Conservation (phyloP, 139 green algal genomes). For the Marvania coccoides region DNA sequence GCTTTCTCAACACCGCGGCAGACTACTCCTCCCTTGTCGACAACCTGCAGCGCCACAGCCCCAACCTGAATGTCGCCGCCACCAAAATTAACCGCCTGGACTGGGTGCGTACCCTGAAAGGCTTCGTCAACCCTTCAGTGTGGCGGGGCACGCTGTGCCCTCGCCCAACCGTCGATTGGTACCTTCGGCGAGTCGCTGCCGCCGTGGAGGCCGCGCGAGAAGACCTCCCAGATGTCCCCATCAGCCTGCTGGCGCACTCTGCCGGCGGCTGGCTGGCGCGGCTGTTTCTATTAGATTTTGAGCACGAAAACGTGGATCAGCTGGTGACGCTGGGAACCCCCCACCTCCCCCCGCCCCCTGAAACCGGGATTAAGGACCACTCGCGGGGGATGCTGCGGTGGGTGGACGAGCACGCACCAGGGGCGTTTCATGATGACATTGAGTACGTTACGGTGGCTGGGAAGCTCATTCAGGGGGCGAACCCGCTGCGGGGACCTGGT, state of each 20-base stretch:
- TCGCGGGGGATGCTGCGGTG: conserved; percentile 37
- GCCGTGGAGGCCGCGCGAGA: conserved; percentile 53
- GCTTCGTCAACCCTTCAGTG: not conserved
- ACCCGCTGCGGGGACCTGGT: conserved; percentile 20
- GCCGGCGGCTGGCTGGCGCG: conserved; percentile 78
- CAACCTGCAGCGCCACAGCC: conserved; percentile 29
- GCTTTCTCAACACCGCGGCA: conserved; percentile 73
- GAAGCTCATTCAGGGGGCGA: conserved; percentile 55
- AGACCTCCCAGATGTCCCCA: conserved; percentile 33
- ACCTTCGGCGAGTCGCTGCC: conserved; percentile 50
- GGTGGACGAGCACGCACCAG: not conserved
- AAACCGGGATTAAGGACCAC: conserved; percentile 76
- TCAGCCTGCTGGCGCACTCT: conserved; percentile 79
- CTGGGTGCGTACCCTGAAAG: conserved; percentile 36
- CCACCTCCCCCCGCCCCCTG: conserved; percentile 28
- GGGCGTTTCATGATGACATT: not conserved
- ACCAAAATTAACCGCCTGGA: conserved; percentile 63
- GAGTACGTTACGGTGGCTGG: conserved; percentile 72
- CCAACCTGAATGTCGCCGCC: conserved; percentile 29
- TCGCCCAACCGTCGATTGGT: conserved; percentile 87
- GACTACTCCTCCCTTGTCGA: conserved; percentile 58
- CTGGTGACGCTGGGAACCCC: conserved; percentile 75
- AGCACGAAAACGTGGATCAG: conserved; percentile 37
- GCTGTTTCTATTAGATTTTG: conserved; percentile 65
- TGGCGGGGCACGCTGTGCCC: conserved; percentile 83